phyloP scores from a whole-genome alignment of 2,329 filamentous ascomycete genomes.

The Lanzia echinophila region DNA sequence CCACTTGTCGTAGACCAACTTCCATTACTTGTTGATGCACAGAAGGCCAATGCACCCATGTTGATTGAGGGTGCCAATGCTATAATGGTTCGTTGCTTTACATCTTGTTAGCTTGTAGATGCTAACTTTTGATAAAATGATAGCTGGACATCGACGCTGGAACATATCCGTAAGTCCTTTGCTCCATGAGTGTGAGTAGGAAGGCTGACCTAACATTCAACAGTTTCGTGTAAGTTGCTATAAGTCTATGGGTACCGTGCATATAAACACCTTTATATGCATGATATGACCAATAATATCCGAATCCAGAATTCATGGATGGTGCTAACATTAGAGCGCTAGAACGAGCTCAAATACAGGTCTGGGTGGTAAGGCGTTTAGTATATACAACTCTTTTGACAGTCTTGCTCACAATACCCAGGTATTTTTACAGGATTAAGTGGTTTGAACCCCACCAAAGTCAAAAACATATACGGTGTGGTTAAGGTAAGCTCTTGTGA shows the following conservation, averaged over 20 bases:
- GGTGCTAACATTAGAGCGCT: too few species aligned
- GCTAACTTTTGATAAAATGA: conserved; percentile 41
- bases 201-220: not conserved
- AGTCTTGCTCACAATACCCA: conserved; percentile 17
- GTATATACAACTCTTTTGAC: not conserved
- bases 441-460: conserved; percentile 52
- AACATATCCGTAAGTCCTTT: conserved; percentile 41
- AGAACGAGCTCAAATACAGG: conserved; percentile 31
- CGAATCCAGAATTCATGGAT: too few species aligned
- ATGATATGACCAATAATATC: not conserved
- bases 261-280: not conserved
- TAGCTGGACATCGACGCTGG: conserved; percentile 53
- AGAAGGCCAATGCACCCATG: conserved; percentile 52
- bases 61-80: conserved; percentile 64
- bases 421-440: conserved; percentile 58
- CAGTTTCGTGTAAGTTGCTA: not conserved
- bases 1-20: conserved; percentile 58
- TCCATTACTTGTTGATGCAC: conserved; percentile 54
- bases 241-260: too few species aligned
- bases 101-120: not conserved
- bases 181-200: not conserved
- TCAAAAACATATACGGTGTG: conserved; percentile 57
- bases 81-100: conserved; percentile 41
- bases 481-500: conserved; percentile 39
- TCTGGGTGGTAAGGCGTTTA: conserved; percentile 43